Base-by-base conservation (phyloP, 2,329 filamentous ascomycete species). In the Pestalotiopsis sp. region DNA sequence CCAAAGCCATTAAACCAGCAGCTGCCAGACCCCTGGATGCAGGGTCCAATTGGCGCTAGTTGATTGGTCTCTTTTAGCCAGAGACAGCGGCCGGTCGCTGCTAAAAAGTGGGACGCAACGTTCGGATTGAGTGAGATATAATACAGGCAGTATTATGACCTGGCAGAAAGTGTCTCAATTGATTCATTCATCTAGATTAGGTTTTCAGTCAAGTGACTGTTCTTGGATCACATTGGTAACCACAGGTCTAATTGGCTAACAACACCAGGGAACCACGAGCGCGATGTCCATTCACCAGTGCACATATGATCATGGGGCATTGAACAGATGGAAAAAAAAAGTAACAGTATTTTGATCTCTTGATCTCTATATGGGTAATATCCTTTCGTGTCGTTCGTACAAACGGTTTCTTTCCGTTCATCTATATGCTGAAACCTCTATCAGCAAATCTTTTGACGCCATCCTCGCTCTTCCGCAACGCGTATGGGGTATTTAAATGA, bases 401-500 rank as follows among this genome's bases (percentile, higher is more conserved):
- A 45, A 25, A 59, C 40, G 36, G 38, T 66, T 56, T 56, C 27
- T 9, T 38, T 27, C 49, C 63, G 52, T 23, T 57, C 13, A 58
- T 66, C 63, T 66, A 66, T 66, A 66, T 66, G 52, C 45, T 45
- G 41, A 58, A 13, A 12, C 49, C 45, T n/a, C 14, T 66, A 20
- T 66, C 27, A 57, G 49, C 49, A 17, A 58, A 45, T 66, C 23
- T 23, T 38, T 61, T 67, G 56, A 66, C 27, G 31, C 41, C 25
- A 69, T 64, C 41, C 58, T 20, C 27, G 27, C 57, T 59, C 56
- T n/a, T 57, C 41, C 23, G 9, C 40, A 59, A 23, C 31, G 66
- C 45, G 40, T 49, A 58, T 56, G 17, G 69, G 68, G 52, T 38
- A 69, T 73, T 87, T 96, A 98, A 83, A 97, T 93, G 78, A 98